Evolutionary conservation across 2,329 filamentous ascomycete species (phyloP).

Genomic region (Aureobasidium sp.): DNA sequence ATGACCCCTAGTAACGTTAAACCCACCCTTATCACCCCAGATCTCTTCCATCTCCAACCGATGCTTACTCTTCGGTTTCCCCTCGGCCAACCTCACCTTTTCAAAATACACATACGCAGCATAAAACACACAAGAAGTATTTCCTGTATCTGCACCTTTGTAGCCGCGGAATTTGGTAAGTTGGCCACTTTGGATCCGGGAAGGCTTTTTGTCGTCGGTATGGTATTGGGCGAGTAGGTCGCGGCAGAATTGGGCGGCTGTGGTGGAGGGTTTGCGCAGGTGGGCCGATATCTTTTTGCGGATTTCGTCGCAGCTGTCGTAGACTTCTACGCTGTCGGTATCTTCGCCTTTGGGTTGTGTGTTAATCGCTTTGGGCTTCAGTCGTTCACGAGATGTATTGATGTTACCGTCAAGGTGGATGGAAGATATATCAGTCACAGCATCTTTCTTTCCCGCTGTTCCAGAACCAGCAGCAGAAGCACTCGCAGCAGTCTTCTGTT

Average conservation of each 20-base stretch:
- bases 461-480: neutral
- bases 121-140: slow-evolving; percentile 44
- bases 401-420: slow-evolving; percentile 13
- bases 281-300: slow-evolving; percentile 48
- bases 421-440: slow-evolving; percentile 9
- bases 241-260: slow-evolving; percentile 44
- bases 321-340: slow-evolving; percentile 39
- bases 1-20: neutral
- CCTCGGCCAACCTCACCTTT: slow-evolving; percentile 45
- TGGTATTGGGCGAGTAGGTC: slow-evolving; percentile 36
- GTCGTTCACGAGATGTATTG: neutral
- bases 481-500: slow-evolving; percentile 30
- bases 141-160: slow-evolving; percentile 41
- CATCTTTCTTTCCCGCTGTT: neutral
- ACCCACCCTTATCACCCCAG: slow-evolving; percentile 17
- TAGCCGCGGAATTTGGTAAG: slow-evolving; percentile 44
- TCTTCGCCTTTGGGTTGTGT: slow-evolving; percentile 34
- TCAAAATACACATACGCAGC: slow-evolving; percentile 52
- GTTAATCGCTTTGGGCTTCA: neutral
- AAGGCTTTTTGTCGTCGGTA: slow-evolving; percentile 21
- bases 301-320: slow-evolving; percentile 50
- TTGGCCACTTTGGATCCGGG: slow-evolving; percentile 35
- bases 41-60: slow-evolving; percentile 44
- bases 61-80: slow-evolving; percentile 45
- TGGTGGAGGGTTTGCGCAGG: slow-evolving; percentile 40